These are phyloP conservation scores for Leptographium radiaticola DNA, from an alignment of 2,329 filamentous ascomycete genomes.

Conservation along the genomic window DNA sequence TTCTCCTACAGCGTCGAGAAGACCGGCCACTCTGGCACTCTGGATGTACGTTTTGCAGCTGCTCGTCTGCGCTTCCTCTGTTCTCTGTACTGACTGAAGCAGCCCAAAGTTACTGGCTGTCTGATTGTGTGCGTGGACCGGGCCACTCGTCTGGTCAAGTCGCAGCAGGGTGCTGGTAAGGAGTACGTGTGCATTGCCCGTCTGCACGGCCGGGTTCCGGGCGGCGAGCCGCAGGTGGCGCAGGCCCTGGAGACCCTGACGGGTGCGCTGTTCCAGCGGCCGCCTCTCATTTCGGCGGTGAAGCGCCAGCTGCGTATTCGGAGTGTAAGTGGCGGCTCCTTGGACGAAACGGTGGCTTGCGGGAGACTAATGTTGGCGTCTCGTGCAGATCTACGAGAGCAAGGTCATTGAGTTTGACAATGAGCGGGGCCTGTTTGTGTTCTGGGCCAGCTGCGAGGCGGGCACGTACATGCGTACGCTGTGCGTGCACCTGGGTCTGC, in stretches of 20 bases:
- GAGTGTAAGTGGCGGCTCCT: conserved; percentile 30
- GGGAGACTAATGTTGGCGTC: too few relatives aligned
- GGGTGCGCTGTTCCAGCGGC: conserved; percentile 92
- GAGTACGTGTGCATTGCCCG: conserved; percentile 96
- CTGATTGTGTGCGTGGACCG: conserved; percentile 58
- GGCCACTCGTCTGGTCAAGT: conserved; percentile 94
- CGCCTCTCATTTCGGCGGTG: conserved; percentile 93
- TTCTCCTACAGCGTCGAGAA: conserved; percentile 61
- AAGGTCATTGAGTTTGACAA: conserved; percentile 98
- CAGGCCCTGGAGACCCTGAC: conserved; percentile 92
- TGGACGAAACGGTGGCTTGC: too few relatives aligned
- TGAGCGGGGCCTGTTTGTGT: conserved; percentile 90
- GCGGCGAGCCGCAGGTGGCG: conserved; percentile 83
- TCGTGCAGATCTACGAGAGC: conserved; percentile 66
- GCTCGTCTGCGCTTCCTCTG: background rate
- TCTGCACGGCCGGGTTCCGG: conserved; percentile 88
- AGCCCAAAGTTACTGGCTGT: conserved; percentile 65
- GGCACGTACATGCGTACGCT: conserved; percentile 98
- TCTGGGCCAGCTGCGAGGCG: conserved; percentile 98
- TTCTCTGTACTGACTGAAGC: background rate
- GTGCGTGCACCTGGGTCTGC: conserved; percentile 73
- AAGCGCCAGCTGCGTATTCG: conserved; percentile 97
- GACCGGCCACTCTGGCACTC: conserved; percentile 94
- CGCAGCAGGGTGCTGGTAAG: conserved; percentile 96
- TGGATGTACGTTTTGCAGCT: conserved; percentile 41